Evolutionary conservation across 257 asterid species (phyloP).

Genomic region (Solanum corneliomulleri): DNA sequence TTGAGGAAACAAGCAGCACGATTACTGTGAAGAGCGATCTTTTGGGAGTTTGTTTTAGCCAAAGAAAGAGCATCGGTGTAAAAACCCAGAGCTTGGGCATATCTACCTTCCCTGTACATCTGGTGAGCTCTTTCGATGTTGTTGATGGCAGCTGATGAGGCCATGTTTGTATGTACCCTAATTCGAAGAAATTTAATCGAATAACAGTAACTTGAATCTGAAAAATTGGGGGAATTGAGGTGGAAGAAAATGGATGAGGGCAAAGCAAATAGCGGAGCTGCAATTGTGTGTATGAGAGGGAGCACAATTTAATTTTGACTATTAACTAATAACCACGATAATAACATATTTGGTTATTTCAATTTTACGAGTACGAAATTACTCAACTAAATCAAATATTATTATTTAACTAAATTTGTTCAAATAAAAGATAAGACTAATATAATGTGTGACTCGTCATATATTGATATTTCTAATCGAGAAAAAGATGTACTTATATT

Average conservation of each 20-base stretch:
- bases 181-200: not conserved
- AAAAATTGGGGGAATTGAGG: not conserved
- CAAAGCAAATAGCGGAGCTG: not conserved
- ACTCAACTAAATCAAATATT: not conserved
- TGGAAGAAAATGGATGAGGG: not conserved
- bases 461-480: not conserved
- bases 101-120: conserved; percentile 84
- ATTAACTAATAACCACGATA: not conserved
- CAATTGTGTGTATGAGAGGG: not conserved
- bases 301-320: not conserved
- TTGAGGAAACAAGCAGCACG: conserved; percentile 95
- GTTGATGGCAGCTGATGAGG: conserved; percentile 44
- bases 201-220: not conserved
- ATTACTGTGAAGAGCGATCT: conserved; percentile 94
- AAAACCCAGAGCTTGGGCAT: conserved; percentile 60
- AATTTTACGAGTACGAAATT: not conserved
- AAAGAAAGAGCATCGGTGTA: conserved; percentile 84
- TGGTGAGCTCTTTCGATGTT: conserved; percentile 90
- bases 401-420: not conserved
- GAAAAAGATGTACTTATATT: not conserved
- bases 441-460: not conserved
- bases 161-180: conserved; percentile 34
- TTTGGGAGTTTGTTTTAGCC: conserved; percentile 78
- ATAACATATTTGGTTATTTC: not conserved
- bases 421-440: not conserved